Percentiles rank a stretch among this genome's conserved stretches.
These are phyloP conservation scores for Macrophomina pseudophaseolina DNA, from an alignment of 2,329 filamentous ascomycete species.

Conservation along the genomic window DNA sequence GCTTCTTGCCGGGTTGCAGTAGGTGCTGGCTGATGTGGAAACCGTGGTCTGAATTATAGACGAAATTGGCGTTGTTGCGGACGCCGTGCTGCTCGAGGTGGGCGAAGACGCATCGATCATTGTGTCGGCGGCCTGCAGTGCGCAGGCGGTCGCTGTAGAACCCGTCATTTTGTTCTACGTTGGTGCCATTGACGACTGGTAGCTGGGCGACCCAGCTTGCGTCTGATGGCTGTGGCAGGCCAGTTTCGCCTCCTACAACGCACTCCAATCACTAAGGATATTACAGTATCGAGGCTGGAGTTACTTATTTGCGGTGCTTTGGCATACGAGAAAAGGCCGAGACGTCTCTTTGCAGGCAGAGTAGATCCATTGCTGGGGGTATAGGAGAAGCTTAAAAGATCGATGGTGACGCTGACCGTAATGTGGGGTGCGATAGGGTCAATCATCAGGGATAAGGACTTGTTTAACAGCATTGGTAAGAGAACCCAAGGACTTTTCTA, in stretches of 20 bases:
- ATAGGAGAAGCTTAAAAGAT: too few species aligned
- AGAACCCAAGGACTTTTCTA: too few species aligned
- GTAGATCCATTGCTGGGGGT: slow-evolving; percentile 1
- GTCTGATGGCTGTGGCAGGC: background rate
- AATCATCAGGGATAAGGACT: slow-evolving; percentile 33
- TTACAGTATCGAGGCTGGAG: slow-evolving; percentile 31
- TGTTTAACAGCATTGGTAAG: slow-evolving; percentile 1
- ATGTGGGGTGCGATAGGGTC: slow-evolving; percentile 33
- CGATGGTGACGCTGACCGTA: too few species aligned
- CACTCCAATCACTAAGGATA: background rate
- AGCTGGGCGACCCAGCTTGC: background rate
- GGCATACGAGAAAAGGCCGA: slow-evolving; percentile 28
- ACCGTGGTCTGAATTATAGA: slow-evolving; percentile 38
- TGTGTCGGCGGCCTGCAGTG: slow-evolving; percentile 40
- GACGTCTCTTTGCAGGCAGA: slow-evolving; percentile 30
- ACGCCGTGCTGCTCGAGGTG: slow-evolving; percentile 35
- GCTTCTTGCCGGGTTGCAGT: slow-evolving; percentile 35
- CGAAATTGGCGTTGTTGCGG: slow-evolving; percentile 37
- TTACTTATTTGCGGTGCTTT: slow-evolving; percentile 29
- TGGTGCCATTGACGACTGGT: slow-evolving; percentile 30
- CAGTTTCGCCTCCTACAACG: too few species aligned
- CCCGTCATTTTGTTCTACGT: slow-evolving; percentile 31
- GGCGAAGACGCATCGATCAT: slow-evolving; percentile 40
- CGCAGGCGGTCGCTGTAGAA: slow-evolving; percentile 33
- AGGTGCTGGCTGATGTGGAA: slow-evolving; percentile 38